A percentile compares a stretch with the other conserved stretches of the same genome.
phyloP scores from a whole-genome alignment of 2,329 filamentous ascomycete genomes.

The Paecilomyces dactylethromorphus region DNA sequence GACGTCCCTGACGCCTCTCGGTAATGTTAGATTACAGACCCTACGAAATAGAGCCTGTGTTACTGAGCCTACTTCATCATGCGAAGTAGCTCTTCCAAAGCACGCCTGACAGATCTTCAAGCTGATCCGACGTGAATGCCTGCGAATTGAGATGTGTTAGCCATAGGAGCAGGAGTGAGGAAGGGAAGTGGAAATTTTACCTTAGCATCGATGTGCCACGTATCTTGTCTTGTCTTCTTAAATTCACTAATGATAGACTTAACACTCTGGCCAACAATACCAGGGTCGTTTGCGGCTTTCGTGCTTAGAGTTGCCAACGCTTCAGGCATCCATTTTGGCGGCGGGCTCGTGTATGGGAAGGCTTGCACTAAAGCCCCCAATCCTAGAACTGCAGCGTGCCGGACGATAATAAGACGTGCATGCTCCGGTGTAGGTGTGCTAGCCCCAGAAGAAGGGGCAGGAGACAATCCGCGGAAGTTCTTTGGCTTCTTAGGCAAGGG shows the following conservation, averaged over 20 bases:
- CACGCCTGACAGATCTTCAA: conserved; percentile 92
- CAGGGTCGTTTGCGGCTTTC: conserved; percentile 79
- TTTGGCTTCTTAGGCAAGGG: conserved; percentile 69
- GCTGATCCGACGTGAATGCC: conserved; percentile 81
- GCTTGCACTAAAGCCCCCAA: conserved; percentile 87
- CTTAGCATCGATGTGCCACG: conserved; percentile 97
- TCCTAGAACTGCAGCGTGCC: conserved; percentile 87
- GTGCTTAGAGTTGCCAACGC: conserved; percentile 79
- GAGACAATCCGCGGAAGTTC: conserved; percentile 29
- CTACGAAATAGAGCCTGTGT: not conserved
- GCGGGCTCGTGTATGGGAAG: conserved; percentile 91
- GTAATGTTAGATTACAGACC: not conserved
- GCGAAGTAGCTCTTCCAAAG: conserved; percentile 99
- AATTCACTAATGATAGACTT: conserved; percentile 93
- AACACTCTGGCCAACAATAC: conserved; percentile 90
- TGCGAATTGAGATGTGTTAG: conserved; percentile 39
- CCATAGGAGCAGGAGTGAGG: conserved; percentile 3
- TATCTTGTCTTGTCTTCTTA: conserved; percentile 99
- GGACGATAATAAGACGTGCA: conserved; percentile 69
- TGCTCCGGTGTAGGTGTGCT: conserved; percentile 46
- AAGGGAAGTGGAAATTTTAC: conserved; percentile 42
- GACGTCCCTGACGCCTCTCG: not conserved
- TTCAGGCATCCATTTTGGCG: conserved; percentile 89
- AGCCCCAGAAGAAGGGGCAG: conserved; percentile 37
- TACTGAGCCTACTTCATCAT: conserved; percentile 33